phyloP scores from a whole-genome alignment of 1,284 basidiomycete species.

The Pholiota adiposa region DNA sequence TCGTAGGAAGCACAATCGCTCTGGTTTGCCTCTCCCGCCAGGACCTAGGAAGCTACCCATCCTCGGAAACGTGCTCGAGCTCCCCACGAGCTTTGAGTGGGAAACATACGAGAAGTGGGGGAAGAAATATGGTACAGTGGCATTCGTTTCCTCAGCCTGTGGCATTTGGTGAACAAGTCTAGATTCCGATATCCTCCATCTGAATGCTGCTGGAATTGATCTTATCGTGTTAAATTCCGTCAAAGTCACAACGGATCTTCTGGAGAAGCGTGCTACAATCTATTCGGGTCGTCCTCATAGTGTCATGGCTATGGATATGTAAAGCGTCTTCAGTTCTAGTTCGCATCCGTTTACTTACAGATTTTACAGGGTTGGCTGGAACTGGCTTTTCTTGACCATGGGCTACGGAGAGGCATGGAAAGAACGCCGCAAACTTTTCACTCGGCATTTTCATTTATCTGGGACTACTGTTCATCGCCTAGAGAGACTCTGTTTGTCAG shows the following conservation, averaged over 20 bases:
- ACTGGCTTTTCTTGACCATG: constrained; percentile 26
- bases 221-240: constrained; percentile 43
- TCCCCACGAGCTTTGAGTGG: constrained; percentile 22
- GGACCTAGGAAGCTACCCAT: constrained; percentile 25
- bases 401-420: constrained; percentile 27
- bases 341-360: not conserved
- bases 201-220: constrained; percentile 37
- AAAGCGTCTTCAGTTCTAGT: no score
- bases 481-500: constrained; percentile 13
- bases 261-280: constrained; percentile 43
- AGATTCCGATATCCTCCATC: constrained; percentile 44
- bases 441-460: constrained; percentile 23
- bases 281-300: constrained; percentile 35
- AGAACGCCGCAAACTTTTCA: constrained; percentile 25
- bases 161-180: not conserved
- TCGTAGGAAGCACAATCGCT: constrained; percentile 23
- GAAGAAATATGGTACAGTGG: constrained; percentile 17
- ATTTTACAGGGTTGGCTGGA: constrained; percentile 23
- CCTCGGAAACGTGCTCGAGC: constrained; percentile 26
- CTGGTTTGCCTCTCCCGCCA: constrained; percentile 21
- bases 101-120: constrained; percentile 22
- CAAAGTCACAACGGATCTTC: constrained; percentile 40
- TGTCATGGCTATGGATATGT: constrained; percentile 17
- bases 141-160: constrained; percentile 22
- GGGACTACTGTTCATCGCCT: constrained; percentile 17